Evolutionary conservation across 495 filamentous ascomycete species (phyloP), one percentile per base, ranked within the genome.

Genomic region (Lepidopterella palustris): DNA sequence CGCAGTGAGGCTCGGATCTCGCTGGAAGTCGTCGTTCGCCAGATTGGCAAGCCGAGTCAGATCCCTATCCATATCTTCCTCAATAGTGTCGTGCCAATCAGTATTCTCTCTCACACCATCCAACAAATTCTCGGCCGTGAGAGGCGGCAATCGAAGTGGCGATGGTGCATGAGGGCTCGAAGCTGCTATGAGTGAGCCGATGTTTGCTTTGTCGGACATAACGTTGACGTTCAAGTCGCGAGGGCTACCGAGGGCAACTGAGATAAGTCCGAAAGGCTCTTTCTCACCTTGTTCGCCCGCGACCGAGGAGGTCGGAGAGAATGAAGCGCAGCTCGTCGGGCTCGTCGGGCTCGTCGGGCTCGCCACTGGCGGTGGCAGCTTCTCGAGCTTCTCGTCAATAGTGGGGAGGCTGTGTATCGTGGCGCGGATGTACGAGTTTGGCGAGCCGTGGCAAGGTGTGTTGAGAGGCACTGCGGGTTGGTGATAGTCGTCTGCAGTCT

Each of bases 21-120:
- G 10, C 35, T 55, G 45, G 51, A 60, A 25, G 27, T 63, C 57
- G 31, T 68, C 68, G 15, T 57, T 26, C n/a, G 68, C 68, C 2
- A 68, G 57, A 35, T 58, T 59, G 4, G 57, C 55, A 5, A 70
- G 57, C 10, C 65, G 62, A 45, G 59, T 27, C 13, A 70, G 52
- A 11, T 31, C 62, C 11, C 29, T 18, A 6, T 26, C 50, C 5
- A 68, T 21, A 26, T 66, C 65, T 42, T 66, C 57, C 31, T 63
- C 62, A 13, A 64, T 58, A 11, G 61, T 49, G 3, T 39, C 42
- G 5, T 29, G 51, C 65, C 65, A 68, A 45, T 50, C 60, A 32
- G 35, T 56, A 45, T 70, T 53, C 48, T 64, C 62, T 6, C 42
- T 23, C 40, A 40, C 54, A 23, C 23, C 18, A 18, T 21, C 29